Evolutionary conservation across 2,329 filamentous ascomycete species (phyloP).

Genomic region (Lasiodiplodia sp.): DNA sequence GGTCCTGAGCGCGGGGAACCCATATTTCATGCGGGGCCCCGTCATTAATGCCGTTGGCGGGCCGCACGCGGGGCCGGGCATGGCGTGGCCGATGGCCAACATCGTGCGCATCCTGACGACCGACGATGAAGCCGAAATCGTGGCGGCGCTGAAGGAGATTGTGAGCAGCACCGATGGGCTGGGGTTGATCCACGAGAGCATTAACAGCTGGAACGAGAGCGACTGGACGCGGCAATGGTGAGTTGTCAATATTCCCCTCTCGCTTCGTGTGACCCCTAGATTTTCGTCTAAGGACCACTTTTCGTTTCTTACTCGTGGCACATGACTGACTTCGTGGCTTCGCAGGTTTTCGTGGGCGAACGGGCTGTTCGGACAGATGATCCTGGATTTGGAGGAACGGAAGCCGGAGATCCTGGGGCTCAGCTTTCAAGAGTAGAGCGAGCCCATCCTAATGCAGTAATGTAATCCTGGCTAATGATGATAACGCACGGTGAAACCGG

Average conservation of each 20-base stretch:
- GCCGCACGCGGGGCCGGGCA: slow-evolving; percentile 55
- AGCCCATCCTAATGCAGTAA: slow-evolving; percentile 15
- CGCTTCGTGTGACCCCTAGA: not conserved
- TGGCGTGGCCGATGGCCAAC: slow-evolving; percentile 60
- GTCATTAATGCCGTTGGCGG: slow-evolving; percentile 58
- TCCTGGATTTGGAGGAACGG: slow-evolving; percentile 53
- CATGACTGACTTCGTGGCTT: slow-evolving; percentile 15
- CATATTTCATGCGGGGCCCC: slow-evolving; percentile 60
- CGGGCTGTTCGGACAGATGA: slow-evolving; percentile 59
- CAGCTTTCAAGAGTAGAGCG: slow-evolving; percentile 48
- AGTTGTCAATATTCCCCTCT: slow-evolving; percentile 5
- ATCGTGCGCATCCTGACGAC: slow-evolving; percentile 61
- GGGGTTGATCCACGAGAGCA: slow-evolving; percentile 60
- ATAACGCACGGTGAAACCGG: not conserved
- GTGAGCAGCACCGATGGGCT: slow-evolving; percentile 57
- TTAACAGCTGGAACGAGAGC: slow-evolving; percentile 56
- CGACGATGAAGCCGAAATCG: slow-evolving; percentile 56
- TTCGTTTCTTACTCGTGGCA: not conserved
- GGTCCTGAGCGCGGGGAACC: slow-evolving; percentile 54
- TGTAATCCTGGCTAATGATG: slow-evolving; percentile 12
- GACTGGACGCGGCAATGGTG: slow-evolving; percentile 60
- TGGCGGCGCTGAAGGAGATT: slow-evolving; percentile 52
- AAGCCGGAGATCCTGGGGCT: slow-evolving; percentile 52
- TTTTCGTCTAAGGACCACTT: not conserved
- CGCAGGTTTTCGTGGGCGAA: slow-evolving; percentile 59